Base-by-base conservation (phyloP, 768 basidiomycete species). In the Pluteus cervinus region DNA sequence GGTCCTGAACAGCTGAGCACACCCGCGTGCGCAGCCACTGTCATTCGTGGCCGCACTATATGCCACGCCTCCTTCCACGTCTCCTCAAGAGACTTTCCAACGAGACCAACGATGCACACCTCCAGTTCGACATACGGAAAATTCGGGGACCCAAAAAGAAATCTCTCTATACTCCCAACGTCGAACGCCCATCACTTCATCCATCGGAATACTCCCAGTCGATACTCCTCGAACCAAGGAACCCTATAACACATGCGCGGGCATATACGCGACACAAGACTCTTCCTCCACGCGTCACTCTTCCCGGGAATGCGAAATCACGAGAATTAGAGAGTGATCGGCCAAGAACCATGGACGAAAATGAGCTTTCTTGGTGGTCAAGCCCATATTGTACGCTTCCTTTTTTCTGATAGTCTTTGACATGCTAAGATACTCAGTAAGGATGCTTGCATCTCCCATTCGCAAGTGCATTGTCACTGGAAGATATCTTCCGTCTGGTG, bases 61-160 rank as follows among this genome's bases (percentile, higher is more conserved):
- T 86, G 84, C 75, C 80, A 52, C 81, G 82, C 47, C 64, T 87
- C 52, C 58, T 85, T 40, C 81, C 81, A 29, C 81, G 83, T 51
- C 74, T 86, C 11, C 56, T 76, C 31, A 54, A 62, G 40, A 52
- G 48, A 15, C 53, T 79, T 30, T 50, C 56, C 17, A 51, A 65
- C 33, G 45, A 58, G 16, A 50, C 56, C 17, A 51, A 65, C 33
- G 45, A 58, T 14, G 40, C 48, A 45, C 36, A 44, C 24, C 37
- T 25, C 16, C 32, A 29, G 33, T 55, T 61, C 20, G 36, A 41
- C 8, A 57, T 26, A 41, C 28, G 28, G 9, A 22, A 5, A 7
- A 21, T 23, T 24, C 40, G 40, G 20, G 0, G 24, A 23, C 50
- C 4, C 42, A 40, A 8, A 38, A 30, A 21, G 41, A 62, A 58